Conservation (phyloP, 2,329 filamentous ascomycete genomes). For the Rachicladosporium sp. region DNA sequence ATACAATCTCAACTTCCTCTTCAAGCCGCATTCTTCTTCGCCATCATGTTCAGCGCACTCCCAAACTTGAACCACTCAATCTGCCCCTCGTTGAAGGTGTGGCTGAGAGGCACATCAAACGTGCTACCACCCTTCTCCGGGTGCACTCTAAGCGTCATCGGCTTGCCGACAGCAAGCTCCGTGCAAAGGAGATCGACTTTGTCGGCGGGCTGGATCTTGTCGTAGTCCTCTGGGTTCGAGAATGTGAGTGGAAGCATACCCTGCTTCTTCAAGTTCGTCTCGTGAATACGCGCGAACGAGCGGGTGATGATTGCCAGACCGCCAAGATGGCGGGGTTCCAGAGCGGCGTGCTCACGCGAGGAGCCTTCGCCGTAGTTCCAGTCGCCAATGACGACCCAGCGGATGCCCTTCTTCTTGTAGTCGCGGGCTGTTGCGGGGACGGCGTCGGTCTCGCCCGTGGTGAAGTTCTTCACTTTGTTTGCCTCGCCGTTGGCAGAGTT, state of each 20-base stretch:
- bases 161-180: constrained; percentile 82
- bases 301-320: constrained; percentile 93
- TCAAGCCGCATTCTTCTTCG: constrained; percentile 42
- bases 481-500: constrained; percentile 93
- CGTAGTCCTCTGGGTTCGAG: constrained; percentile 87
- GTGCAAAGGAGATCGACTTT: constrained; percentile 84
- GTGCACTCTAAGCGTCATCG: constrained; percentile 82
- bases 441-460: constrained; percentile 70
- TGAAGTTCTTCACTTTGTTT: constrained; percentile 92
- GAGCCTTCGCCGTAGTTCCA: constrained; percentile 99
- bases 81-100: constrained; percentile 97
- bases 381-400: constrained; percentile 96
- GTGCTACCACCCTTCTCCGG: constrained; percentile 64
- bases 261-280: constrained; percentile 99
- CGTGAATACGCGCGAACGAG: constrained; percentile 97
- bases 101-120: constrained; percentile 73
- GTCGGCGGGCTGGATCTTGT: constrained; percentile 88
- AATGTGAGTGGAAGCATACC: constrained; percentile 99
- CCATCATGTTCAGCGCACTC: constrained; percentile 96
- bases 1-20: too few species aligned
- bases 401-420: constrained; percentile 94
- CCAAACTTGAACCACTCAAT: constrained; percentile 99
- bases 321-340: constrained; percentile 93
- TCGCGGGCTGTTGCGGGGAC: constrained; percentile 91
- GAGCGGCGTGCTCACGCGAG: constrained; percentile 94